Percentiles rank a stretch among this genome's conserved stretches.
Conservation (phyloP, 176 grass and related monocot species). For the Rhipidocladum racemiflorum region DNA sequence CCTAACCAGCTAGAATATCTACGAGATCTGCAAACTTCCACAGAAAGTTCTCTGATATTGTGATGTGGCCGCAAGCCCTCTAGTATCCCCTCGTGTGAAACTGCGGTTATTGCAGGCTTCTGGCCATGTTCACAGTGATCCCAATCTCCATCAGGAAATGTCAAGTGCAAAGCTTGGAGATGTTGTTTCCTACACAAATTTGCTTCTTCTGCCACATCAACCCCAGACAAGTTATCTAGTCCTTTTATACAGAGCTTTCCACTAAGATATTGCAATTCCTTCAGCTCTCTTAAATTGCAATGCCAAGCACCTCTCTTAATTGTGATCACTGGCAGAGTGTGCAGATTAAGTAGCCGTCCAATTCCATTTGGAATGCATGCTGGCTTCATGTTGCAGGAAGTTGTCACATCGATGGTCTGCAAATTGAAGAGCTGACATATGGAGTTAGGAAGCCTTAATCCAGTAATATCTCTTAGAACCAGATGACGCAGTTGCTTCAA, state of each 20-base stretch:
- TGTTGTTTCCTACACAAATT: slow-evolving; percentile 13
- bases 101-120: not conserved
- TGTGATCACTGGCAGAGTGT: slow-evolving; percentile 10
- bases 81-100: not conserved
- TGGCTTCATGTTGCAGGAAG: not conserved
- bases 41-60: slow-evolving; percentile 1
- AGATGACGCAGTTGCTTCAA: slow-evolving; percentile 28
- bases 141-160: not conserved
- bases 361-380: slow-evolving; percentile 16
- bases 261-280: slow-evolving; percentile 26
- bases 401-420: not conserved
- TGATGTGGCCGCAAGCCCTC: not conserved
- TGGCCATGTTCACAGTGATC: not conserved
- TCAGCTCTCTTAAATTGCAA: slow-evolving; percentile 27
- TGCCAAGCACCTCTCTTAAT: not conserved
- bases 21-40: not conserved
- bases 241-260: slow-evolving; percentile 11
- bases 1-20: slow-evolving; percentile 26
- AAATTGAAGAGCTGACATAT: slow-evolving; percentile 24
- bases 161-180: slow-evolving; percentile 1
- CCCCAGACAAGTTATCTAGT: not conserved
- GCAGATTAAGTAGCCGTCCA: slow-evolving; percentile 7
- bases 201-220: not conserved
- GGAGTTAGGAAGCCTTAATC: slow-evolving; percentile 15
- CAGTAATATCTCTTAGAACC: not conserved